Evolutionary conservation across 305 asterid genomes (phyloP).

Genomic region (Fraxinus albicans): DNA sequence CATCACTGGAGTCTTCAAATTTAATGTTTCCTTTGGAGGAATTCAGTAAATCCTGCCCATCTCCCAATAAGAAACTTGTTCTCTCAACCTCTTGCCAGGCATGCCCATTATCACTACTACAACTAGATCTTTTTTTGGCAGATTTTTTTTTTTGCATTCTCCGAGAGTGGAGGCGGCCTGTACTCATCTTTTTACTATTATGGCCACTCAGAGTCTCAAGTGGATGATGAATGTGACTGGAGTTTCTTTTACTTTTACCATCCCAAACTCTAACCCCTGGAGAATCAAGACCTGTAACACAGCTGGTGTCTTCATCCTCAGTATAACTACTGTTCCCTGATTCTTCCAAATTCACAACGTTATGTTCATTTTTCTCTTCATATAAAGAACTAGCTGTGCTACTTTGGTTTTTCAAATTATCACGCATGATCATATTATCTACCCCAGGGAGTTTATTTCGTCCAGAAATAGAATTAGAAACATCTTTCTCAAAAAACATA

Average conservation of each 20-base stretch:
- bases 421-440: conserved; percentile 19
- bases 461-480: conserved; percentile 31
- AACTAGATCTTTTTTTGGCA: conserved; percentile 62
- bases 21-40: conserved; percentile 43
- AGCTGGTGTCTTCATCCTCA: conserved; percentile 70
- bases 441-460: conserved; percentile 25
- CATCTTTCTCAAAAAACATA: conserved; percentile 21
- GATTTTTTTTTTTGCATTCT: conserved; percentile 49
- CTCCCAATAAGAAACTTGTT: conserved; percentile 69
- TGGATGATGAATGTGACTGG: conserved; percentile 87
- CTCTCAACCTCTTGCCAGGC: conserved; percentile 89
- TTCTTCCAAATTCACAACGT: conserved; percentile 46
- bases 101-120: conserved; percentile 53
- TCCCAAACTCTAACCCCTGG: conserved; percentile 94
- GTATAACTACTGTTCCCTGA: conserved; percentile 76
- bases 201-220: conserved; percentile 67
- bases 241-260: conserved; percentile 70
- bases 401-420: conserved; percentile 26
- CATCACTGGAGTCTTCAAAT: conserved; percentile 69
- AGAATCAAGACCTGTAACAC: conserved; percentile 77
- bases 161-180: conserved; percentile 47
- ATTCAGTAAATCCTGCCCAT: conserved; percentile 65
- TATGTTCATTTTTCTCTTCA: conserved; percentile 50
- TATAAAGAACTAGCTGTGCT: conserved; percentile 24
- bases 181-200: conserved; percentile 52